phyloP scores from a whole-genome alignment of 495 filamentous ascomycete genomes.

The Xylaria curta region DNA sequence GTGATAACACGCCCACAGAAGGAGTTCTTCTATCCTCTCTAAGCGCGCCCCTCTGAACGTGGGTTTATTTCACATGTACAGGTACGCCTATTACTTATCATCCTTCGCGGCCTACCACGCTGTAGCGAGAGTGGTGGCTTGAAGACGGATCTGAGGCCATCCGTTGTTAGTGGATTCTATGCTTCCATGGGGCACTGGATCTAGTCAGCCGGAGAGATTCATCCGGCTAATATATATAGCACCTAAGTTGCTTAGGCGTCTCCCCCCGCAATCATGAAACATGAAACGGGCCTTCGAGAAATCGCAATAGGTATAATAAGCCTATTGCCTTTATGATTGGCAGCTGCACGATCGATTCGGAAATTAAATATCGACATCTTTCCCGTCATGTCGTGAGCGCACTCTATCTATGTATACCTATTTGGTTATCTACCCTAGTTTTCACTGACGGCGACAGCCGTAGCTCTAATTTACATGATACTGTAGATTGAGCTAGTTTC shows the following conservation, averaged over 20 bases:
- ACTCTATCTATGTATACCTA: no score
- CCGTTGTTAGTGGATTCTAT: background rate
- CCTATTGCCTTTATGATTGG: background rate
- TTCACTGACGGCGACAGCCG: background rate
- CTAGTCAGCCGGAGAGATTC: slow-evolving; percentile 19
- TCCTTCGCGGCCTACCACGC: background rate
- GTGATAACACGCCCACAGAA: background rate
- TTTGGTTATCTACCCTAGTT: background rate
- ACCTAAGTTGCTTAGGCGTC: background rate
- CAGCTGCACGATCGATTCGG: slow-evolving; percentile 9
- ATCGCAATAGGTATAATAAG: background rate
- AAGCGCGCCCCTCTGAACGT: no score
- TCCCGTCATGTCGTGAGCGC: background rate
- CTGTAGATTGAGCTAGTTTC: background rate
- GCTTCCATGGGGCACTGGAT: slow-evolving; percentile 2
- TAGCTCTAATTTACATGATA: background rate
- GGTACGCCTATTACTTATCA: slow-evolving; percentile 1
- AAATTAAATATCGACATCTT: slow-evolving; percentile 3
- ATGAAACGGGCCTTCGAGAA: slow-evolving; percentile 20
- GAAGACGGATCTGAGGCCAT: slow-evolving; percentile 12
- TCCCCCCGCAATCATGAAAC: slow-evolving; percentile 24
- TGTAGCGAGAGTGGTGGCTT: slow-evolving; percentile 16
- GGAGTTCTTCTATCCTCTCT: background rate
- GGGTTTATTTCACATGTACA: background rate
- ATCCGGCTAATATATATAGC: slow-evolving; percentile 8